Evolutionary conservation across 176 grass and related monocot genomes (phyloP), one percentile per base, ranked within the genome.

Genomic region (Oryza longistaminata): DNA sequence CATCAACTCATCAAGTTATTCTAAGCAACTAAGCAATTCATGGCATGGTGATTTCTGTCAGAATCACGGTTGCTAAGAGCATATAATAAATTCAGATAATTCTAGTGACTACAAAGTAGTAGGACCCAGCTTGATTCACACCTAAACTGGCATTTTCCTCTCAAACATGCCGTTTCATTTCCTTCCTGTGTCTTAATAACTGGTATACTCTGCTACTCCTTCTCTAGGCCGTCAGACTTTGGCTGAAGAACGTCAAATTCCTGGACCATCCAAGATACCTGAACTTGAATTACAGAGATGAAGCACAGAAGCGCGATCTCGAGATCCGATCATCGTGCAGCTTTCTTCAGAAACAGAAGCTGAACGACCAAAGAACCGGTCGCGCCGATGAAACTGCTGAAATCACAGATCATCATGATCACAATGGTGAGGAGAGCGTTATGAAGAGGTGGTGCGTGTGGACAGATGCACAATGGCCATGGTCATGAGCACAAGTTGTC

Each of bases 381-480:
- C 17, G 11, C 5, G 2, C 14, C 0, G 6, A 87, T 43, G 68
- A 55, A 45, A 67, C 8, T 0, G 22, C 60, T 16, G 70, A 35
- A 79, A 81, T 11, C 25, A 19, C 35, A 9, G 68, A 82, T 46
- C 45, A 71, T 73, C 50, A n/a, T 12, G 84, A 73, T 65, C 29
- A 46, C 31, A 45, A 52, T 35, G 60, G 8, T 7, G 53, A 79
- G 9, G 82, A 15, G 37, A 46, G 48, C 19, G 34, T 81, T 34
- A 55, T 11, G 33, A 73, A 66, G 49, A 92, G 83, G 58, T 96
- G 86, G 83, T 96, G 93, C 72, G 79, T 79, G 22, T 98, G 96
- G 96, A 95, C 45, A 68, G 88, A 99, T 79, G 93, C 96, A 64
- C 90, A 85, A 45, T 99, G 91, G 93, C 96, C 93, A 62, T 94